Conservation (phyloP, 345 rosid genomes). For the Laguncularia racemosa region DNA sequence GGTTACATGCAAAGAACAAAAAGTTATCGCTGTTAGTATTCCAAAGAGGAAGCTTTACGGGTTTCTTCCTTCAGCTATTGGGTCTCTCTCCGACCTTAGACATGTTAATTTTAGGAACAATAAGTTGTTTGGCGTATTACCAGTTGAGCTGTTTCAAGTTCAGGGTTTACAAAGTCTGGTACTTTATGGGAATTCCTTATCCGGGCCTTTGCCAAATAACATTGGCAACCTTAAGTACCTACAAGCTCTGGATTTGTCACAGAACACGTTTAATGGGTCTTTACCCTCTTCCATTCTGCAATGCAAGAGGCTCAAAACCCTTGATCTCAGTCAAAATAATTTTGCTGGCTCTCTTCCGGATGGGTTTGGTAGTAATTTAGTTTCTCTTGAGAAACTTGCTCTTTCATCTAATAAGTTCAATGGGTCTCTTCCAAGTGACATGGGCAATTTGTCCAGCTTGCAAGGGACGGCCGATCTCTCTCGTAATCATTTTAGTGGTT, state of each 20-base stretch:
- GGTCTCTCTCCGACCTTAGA: slow-evolving; percentile 73
- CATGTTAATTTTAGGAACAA: slow-evolving; percentile 84
- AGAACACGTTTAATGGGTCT: slow-evolving; percentile 74
- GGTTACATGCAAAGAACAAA: slow-evolving; percentile 72
- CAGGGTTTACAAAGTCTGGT: slow-evolving; percentile 87
- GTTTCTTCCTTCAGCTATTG: slow-evolving; percentile 70
- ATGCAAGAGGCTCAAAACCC: slow-evolving; percentile 69
- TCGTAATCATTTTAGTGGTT: slow-evolving; percentile 64
- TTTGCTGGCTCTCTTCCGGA: slow-evolving; percentile 65
- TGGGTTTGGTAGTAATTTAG: slow-evolving; percentile 56
- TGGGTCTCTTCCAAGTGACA: slow-evolving; percentile 64
- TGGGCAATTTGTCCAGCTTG: slow-evolving; percentile 72
- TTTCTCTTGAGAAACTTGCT: slow-evolving; percentile 66
- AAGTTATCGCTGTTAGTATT: slow-evolving; percentile 72
- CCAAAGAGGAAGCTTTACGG: slow-evolving; percentile 80
- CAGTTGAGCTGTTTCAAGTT: slow-evolving; percentile 60
- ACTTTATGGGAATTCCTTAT: slow-evolving; percentile 81
- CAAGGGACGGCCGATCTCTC: slow-evolving; percentile 98
- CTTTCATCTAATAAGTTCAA: slow-evolving; percentile 70
- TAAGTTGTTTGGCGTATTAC: slow-evolving; percentile 56
- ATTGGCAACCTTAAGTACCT: slow-evolving; percentile 71
- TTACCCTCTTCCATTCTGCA: slow-evolving; percentile 57
- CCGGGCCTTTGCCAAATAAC: slow-evolving; percentile 62
- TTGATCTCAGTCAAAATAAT: slow-evolving; percentile 76
- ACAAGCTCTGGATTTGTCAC: slow-evolving; percentile 75